These are phyloP conservation scores for Phytopythium litorale DNA, from an alignment of 352 stramenopile genomes.

Conservation along the genomic window DNA sequence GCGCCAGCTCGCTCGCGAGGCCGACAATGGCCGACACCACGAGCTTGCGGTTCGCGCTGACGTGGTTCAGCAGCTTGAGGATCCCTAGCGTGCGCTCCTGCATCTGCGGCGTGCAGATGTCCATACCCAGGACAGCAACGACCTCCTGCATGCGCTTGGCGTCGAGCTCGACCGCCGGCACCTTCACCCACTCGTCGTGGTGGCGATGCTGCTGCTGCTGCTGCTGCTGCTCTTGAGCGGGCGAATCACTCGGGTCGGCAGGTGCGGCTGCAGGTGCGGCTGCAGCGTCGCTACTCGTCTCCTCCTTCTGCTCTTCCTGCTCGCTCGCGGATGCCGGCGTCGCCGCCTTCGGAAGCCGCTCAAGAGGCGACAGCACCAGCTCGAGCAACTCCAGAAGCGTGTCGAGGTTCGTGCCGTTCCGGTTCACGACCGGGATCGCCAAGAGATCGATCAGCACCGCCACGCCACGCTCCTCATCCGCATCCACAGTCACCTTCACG, in stretches of 20 bases:
- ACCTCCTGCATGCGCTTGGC: slow-evolving; percentile 46
- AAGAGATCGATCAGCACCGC: slow-evolving; percentile 89
- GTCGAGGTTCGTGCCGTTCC: slow-evolving; percentile 91
- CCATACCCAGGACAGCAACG: slow-evolving; percentile 71
- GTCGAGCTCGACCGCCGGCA: slow-evolving; percentile 61
- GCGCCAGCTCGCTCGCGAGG: slow-evolving; percentile 48
- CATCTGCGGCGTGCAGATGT: slow-evolving; percentile 78
- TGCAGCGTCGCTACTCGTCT: background rate
- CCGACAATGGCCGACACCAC: slow-evolving; percentile 68
- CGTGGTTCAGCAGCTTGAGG: slow-evolving; percentile 71
- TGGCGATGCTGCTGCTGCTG: background rate
- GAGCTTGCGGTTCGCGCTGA: slow-evolving; percentile 50
- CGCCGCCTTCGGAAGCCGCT: slow-evolving; percentile 53
- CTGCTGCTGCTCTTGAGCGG: background rate
- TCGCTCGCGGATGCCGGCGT: slow-evolving; percentile 10
- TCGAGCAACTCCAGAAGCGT: slow-evolving; percentile 92
- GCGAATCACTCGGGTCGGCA: slow-evolving; percentile 1
- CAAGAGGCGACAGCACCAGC: slow-evolving; percentile 83
- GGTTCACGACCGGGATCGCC: slow-evolving; percentile 70
- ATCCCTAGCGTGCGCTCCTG: slow-evolving; percentile 78
- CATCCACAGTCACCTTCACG: background rate
- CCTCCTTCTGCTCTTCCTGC: slow-evolving; percentile 46
- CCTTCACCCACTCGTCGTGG: slow-evolving; percentile 57
- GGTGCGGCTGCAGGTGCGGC: background rate
- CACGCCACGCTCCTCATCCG: slow-evolving; percentile 42